phyloP scores from a whole-genome alignment of 75 land plant genomes.

The Chamaecyparis obtusa region DNA sequence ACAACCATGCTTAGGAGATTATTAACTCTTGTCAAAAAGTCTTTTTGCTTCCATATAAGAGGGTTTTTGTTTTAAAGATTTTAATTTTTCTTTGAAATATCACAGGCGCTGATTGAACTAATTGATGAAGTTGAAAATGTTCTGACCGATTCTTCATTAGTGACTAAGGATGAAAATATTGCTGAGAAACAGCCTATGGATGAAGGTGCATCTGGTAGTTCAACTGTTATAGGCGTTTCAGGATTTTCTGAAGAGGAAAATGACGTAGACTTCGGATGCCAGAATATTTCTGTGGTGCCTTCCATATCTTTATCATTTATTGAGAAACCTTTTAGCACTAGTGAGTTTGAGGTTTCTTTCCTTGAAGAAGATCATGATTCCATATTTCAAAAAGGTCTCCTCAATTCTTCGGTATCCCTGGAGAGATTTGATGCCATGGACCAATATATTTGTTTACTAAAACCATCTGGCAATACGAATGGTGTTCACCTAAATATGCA shows the following conservation, averaged over 20 bases:
- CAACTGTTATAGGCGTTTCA: background rate
- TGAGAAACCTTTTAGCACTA: background rate
- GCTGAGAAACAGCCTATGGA: conserved; percentile 11
- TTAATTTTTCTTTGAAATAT: conserved; percentile 7
- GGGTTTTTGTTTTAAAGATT: background rate
- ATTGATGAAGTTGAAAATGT: conserved; percentile 82
- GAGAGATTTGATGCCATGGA: background rate
- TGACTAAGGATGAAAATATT: background rate
- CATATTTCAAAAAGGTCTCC: background rate
- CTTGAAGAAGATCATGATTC: conserved; percentile 9
- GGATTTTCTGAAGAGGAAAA: background rate
- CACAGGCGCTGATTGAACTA: conserved; percentile 76
- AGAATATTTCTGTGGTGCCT: background rate
- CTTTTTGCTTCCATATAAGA: background rate
- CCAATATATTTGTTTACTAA: conserved; percentile 12
- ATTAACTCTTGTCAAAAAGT: background rate
- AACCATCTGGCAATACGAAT: background rate
- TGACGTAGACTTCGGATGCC: background rate
- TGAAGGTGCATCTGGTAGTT: background rate
- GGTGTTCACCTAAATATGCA: conserved; percentile 11
- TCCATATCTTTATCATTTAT: background rate
- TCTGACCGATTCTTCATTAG: conserved; percentile 29
- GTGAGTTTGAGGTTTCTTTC: background rate
- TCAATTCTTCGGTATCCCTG: background rate
- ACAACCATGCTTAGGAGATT: background rate